A percentile compares a stretch with the other conserved stretches of the same genome.
Evolutionary conservation across 129 eudicot genomes (phyloP).

Genomic region (Dittrichia graveolens): DNA sequence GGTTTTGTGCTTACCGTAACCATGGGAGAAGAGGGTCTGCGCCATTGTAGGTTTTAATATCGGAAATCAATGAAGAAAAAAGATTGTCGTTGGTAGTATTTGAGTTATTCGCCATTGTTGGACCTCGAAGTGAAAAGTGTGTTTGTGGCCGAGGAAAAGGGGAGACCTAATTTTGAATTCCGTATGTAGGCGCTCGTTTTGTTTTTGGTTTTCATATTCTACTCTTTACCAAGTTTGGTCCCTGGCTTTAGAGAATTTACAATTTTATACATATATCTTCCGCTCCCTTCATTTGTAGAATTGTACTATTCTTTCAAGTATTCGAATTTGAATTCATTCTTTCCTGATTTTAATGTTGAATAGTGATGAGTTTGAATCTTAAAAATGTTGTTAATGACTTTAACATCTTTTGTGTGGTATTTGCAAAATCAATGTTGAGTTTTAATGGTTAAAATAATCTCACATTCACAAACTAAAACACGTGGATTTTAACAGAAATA

Average conservation of each 20-base stretch:
- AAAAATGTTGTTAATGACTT: background rate
- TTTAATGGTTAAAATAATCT: no score
- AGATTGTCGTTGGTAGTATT: conserved; percentile 42
- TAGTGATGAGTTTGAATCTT: background rate
- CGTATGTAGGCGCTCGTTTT: conserved; percentile 32
- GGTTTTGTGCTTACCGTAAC: conserved; percentile 62
- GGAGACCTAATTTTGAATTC: conserved; percentile 36
- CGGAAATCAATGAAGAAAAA: conserved; percentile 67
- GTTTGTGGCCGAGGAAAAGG: conserved; percentile 4
- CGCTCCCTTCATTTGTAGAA: background rate
- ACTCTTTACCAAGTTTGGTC: conserved; percentile 8
- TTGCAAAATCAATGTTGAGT: no score
- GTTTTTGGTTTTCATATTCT: conserved; percentile 4
- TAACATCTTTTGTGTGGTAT: no score
- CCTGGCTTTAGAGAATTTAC: background rate
- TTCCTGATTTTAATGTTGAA: background rate
- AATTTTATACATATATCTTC: background rate
- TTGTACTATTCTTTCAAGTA: no score
- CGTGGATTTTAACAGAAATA: no score
- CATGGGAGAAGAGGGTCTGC: conserved; percentile 92
- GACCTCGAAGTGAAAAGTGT: conserved; percentile 13
- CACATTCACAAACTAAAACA: no score
- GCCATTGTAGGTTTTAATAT: conserved; percentile 74
- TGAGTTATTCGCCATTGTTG: conserved; percentile 50
- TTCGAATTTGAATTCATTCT: no score